phyloP scores from a whole-genome alignment of 257 asterid species.

The Capsicum pubescens region DNA sequence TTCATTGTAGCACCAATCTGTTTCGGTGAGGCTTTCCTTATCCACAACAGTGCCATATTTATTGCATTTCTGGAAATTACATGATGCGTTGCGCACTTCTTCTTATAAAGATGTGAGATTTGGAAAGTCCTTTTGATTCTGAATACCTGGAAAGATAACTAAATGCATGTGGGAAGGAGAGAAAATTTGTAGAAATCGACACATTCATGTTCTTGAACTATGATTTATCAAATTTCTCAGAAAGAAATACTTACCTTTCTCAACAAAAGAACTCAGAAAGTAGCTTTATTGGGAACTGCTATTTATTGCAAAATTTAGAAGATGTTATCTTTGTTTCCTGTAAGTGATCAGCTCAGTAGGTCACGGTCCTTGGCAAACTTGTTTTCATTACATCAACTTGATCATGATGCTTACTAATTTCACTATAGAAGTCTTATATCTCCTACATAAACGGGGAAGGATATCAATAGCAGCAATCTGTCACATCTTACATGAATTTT shows the following conservation, averaged over 20 bases:
- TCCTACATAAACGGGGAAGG: background rate
- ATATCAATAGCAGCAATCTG: background rate
- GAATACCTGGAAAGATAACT: background rate
- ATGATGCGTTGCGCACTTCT: background rate
- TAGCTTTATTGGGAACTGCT: slow-evolving; percentile 6
- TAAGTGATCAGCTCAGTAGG: slow-evolving; percentile 11
- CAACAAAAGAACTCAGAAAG: background rate
- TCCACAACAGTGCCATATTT: background rate
- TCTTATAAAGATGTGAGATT: background rate
- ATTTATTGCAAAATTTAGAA: background rate
- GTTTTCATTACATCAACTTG: background rate
- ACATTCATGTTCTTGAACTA: slow-evolving; percentile 10
- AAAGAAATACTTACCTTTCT: background rate
- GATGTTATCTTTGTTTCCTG: background rate
- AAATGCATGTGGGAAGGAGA: background rate
- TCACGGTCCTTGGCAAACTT: background rate
- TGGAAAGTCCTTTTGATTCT: background rate
- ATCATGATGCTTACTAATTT: background rate
- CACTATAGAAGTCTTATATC: background rate
- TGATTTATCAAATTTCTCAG: background rate
- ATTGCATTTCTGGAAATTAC: background rate
- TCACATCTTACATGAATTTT: background rate
- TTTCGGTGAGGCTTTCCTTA: background rate
- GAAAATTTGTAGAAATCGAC: background rate
- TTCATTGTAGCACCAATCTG: background rate